Evolutionary conservation across 169 alveolate genomes (phyloP), one percentile per base, ranked within the genome.

Genomic region (Ichthyophthirius multifiliis): DNA sequence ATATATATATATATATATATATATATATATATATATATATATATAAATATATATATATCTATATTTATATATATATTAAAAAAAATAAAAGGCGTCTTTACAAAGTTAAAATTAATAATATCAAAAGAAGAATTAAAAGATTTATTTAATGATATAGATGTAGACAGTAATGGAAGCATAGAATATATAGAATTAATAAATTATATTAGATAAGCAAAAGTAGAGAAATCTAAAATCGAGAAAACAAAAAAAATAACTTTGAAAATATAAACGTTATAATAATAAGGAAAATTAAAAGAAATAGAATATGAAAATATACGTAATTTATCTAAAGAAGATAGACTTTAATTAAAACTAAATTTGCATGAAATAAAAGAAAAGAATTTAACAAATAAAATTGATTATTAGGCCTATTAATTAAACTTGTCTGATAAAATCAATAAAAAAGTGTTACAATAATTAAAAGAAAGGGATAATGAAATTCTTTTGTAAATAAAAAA

Each of bases 361-460:
- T 55, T 79, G 6, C 34, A 67, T 13, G 86, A 81, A 71, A 48
- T 81, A 41, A 81, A 76, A 13, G 86, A 81, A 73, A 81, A 74
- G 74, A 67, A 81, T 48, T 43, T 76, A 0, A 15, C 34, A 12
- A 46, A 81, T 32, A 46, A 47, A 81, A 18, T 62, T n/a, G 65
- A 81, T 10, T 34, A 43, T 5, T 27, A 47, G 41, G 47, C 46
- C n/a, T 34, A 23, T 4, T n/a, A 74, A 45, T 47, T 81, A 5
- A 55, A 18, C 63, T 37, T 37, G 32, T 9, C 35, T 4, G 20
- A 35, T 32, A 67, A 67, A 39, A 62, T 37, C 35, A 34, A 37
- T 67, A 32, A 47, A 10, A 34, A 23, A 67, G 16, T 67, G 0
- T 23, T 37, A 27, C 71, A 27, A 3, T 15, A 55, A 67, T 37